phyloP scores from a whole-genome alignment of 441 rosid species.

The Corymbia citriodora region DNA sequence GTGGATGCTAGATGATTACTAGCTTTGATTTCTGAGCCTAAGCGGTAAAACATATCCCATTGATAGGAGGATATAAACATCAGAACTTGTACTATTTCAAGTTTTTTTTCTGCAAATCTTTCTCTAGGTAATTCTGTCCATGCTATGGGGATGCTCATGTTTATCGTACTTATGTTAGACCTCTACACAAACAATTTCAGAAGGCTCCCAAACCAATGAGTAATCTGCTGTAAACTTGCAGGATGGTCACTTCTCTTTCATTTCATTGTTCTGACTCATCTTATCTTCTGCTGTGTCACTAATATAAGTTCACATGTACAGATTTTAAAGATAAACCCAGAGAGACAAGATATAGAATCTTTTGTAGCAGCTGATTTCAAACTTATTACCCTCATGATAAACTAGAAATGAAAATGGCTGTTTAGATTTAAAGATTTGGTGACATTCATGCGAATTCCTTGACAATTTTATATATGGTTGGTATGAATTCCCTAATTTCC shows the following conservation, averaged over 20 bases:
- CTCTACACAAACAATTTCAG: constrained; percentile 74
- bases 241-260: neutral
- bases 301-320: constrained; percentile 10
- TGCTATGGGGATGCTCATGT: constrained; percentile 74
- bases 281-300: neutral
- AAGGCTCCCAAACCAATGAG: constrained; percentile 76
- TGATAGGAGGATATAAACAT: neutral
- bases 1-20: neutral
- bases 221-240: neutral
- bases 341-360: constrained; percentile 59
- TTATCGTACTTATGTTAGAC: constrained; percentile 56
- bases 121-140: constrained; percentile 72
- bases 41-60: fast-evolving
- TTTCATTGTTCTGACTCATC: neutral
- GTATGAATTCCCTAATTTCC: neutral
- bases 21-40: neutral
- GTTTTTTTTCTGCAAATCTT: constrained; percentile 38
- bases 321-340: constrained; percentile 66
- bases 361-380: constrained; percentile 60
- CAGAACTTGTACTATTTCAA: neutral
- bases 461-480: neutral
- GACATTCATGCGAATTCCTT: neutral
- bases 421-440: constrained; percentile 13
- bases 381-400: constrained; percentile 60
- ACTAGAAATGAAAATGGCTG: constrained; percentile 86